Evolutionary conservation across 345 rosid genomes (phyloP).

Genomic region (Cardiospermum halicacabum): DNA sequence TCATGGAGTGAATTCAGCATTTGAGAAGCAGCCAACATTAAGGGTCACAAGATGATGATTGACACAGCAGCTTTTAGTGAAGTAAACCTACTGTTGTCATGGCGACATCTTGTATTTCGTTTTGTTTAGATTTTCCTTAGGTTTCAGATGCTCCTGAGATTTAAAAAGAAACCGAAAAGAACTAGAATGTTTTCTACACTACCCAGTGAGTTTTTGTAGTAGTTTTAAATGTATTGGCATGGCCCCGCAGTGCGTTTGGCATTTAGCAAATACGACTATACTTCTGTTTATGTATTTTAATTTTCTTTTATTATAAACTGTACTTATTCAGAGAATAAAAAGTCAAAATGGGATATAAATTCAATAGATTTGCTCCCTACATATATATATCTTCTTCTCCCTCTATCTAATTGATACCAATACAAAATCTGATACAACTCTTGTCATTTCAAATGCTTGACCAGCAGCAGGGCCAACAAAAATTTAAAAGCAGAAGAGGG

Average conservation of each 20-base stretch:
- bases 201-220: constrained; percentile 5
- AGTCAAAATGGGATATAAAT: no score
- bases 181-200: constrained; percentile 10
- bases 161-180: constrained; percentile 17
- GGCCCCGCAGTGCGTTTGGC: not conserved
- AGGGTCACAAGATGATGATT: constrained; percentile 6
- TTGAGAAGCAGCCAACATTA: constrained; percentile 2
- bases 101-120: constrained; percentile 14
- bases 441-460: not conserved
- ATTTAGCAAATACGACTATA: not conserved
- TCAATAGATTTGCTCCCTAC: not conserved
- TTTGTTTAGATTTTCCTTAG: constrained; percentile 9
- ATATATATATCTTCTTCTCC: not conserved
- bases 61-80: constrained; percentile 7
- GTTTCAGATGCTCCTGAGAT: constrained; percentile 2
- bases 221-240: not conserved
- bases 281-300: no score
- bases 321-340: no score
- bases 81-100: constrained; percentile 17
- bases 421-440: not conserved
- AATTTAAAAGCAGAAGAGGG: not conserved
- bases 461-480: not conserved
- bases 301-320: no score
- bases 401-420: not conserved
- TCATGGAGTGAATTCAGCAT: constrained; percentile 6